Evolutionary conservation across 805 yeast species (phyloP).

Genomic region (Wickerhamomyces ciferrii): DNA sequence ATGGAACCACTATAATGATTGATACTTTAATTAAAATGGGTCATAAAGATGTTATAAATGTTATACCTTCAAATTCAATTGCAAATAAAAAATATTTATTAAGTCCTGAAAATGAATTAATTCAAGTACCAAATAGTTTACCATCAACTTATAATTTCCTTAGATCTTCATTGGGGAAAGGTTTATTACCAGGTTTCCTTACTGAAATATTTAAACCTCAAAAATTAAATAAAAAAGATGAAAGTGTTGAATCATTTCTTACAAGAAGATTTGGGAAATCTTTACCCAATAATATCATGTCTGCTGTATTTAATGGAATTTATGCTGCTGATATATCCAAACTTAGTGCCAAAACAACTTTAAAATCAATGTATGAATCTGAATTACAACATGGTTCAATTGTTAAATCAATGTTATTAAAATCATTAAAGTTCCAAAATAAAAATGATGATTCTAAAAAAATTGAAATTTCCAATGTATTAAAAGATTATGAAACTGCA

Average conservation of each 20-base stretch:
- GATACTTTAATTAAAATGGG: slow-evolving; percentile 51
- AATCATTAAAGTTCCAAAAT: slow-evolving; percentile 1
- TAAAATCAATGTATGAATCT: slow-evolving; percentile 48
- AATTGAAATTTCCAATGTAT: slow-evolving; percentile 14
- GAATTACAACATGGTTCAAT: slow-evolving; percentile 62
- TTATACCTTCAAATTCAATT: slow-evolving; percentile 47
- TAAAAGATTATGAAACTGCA: slow-evolving; percentile 32
- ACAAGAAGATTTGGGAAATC: slow-evolving; percentile 61
- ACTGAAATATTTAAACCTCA: slow-evolving; percentile 45
- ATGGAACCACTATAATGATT: slow-evolving; percentile 66
- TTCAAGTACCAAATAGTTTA: slow-evolving; percentile 48
- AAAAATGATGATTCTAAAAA: slow-evolving; percentile 8
- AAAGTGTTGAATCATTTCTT: slow-evolving; percentile 64
- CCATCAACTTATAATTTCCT: slow-evolving; percentile 29
- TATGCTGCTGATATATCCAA: slow-evolving; percentile 79
- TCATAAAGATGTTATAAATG: slow-evolving; percentile 44
- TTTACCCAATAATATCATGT: slow-evolving; percentile 50
- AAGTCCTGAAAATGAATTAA: slow-evolving; percentile 37
- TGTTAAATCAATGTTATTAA: slow-evolving; percentile 36
- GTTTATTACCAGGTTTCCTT: slow-evolving; percentile 37
- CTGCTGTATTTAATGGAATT: slow-evolving; percentile 85
- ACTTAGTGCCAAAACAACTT: slow-evolving; percentile 59
- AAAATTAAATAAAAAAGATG: slow-evolving; percentile 41
- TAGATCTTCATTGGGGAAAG: slow-evolving; percentile 37
- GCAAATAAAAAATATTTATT: slow-evolving; percentile 74